phyloP scores from a whole-genome alignment of 768 basidiomycete genomes.

The Scleroderma bovista region DNA sequence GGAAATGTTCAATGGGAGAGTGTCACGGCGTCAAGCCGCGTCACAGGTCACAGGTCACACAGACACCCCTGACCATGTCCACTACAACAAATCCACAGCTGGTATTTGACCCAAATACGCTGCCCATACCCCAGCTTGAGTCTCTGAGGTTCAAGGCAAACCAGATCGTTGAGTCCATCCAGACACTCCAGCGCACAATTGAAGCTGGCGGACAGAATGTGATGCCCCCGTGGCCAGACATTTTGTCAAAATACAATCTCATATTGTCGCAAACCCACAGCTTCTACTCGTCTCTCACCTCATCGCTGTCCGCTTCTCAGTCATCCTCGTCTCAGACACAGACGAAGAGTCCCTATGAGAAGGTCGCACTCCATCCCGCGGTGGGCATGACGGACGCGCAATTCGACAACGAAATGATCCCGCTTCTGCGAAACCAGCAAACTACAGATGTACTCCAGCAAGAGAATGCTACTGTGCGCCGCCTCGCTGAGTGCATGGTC shows the following conservation, averaged over 20 bases:
- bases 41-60: too few species aligned
- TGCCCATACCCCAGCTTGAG: constrained; percentile 68
- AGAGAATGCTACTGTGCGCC: constrained; percentile 69
- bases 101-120: constrained; percentile 26
- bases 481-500: constrained; percentile 61
- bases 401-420: constrained; percentile 68
- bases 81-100: constrained; percentile 8
- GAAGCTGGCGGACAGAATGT: constrained; percentile 48
- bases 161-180: constrained; percentile 76
- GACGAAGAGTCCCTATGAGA: constrained; percentile 43
- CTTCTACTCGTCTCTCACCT: constrained; percentile 58
- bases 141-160: constrained; percentile 71
- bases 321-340: constrained; percentile 8
- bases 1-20: too few species aligned
- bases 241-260: constrained; percentile 81
- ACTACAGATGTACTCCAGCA: constrained; percentile 67
- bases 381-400: constrained; percentile 54
- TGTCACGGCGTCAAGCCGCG: too few species aligned
- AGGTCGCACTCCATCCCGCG: constrained; percentile 64
- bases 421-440: constrained; percentile 73
- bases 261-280: constrained; percentile 79
- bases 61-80: not conserved
- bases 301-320: constrained; percentile 26
- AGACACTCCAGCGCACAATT: constrained; percentile 56
- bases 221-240: constrained; percentile 86